phyloP scores from a whole-genome alignment of 2,329 filamentous ascomycete genomes.

The Exophiala xenobiotica region DNA sequence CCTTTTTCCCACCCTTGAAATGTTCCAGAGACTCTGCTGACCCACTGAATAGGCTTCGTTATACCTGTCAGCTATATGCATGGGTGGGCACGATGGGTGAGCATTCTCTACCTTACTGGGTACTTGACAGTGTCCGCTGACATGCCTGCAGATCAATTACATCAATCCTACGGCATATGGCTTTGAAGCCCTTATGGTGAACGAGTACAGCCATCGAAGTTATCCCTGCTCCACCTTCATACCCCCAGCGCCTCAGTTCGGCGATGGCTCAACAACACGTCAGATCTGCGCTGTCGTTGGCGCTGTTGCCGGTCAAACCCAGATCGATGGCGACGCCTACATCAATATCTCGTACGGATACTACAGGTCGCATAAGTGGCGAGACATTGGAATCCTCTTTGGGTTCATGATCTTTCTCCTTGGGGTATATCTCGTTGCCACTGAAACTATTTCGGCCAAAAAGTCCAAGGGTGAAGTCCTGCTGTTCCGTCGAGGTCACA shows the following conservation, averaged over 20 bases:
- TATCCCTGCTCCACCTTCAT: constrained; percentile 56
- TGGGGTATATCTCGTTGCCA: constrained; percentile 59
- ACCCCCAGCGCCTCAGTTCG: constrained; percentile 50
- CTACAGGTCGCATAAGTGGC: constrained; percentile 60
- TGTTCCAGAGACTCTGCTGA: constrained; percentile 59
- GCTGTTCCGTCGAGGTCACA: constrained; percentile 68
- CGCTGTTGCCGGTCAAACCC: constrained; percentile 51
- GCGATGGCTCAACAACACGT: constrained; percentile 61
- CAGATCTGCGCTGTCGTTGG: constrained; percentile 67
- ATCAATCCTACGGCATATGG: constrained; percentile 66
- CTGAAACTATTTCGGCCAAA: constrained; percentile 64
- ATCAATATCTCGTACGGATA: constrained; percentile 59
- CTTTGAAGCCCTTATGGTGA: constrained; percentile 60
- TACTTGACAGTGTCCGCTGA: background rate
- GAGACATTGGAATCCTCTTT: constrained; percentile 69
- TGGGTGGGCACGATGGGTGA: constrained; percentile 66
- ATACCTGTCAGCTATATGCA: constrained; percentile 61
- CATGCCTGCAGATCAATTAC: constrained; percentile 44
- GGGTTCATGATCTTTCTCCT: constrained; percentile 65
- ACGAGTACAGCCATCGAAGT: constrained; percentile 57
- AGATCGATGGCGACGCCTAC: constrained; percentile 60
- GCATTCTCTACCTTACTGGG: background rate
- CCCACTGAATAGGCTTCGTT: constrained; percentile 56
- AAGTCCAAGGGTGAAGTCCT: constrained; percentile 76
- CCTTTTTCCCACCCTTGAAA: too few species aligned